Evolutionary conservation across 2,329 filamentous ascomycete genomes (phyloP).

Genomic region (Zymoseptoria ardabiliae): DNA sequence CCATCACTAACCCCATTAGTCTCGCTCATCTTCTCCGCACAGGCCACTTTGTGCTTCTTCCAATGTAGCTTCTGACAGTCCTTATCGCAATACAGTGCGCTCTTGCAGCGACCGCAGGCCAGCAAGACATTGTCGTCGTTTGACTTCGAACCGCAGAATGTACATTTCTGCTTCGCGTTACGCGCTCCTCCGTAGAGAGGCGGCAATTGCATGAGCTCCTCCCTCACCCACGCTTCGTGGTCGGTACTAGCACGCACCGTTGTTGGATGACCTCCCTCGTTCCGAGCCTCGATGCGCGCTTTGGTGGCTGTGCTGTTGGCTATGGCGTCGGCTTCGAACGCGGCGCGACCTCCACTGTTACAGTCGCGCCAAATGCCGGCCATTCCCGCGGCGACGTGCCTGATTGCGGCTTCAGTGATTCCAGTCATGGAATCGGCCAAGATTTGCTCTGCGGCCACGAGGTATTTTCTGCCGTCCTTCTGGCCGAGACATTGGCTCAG

Average conservation of each 20-base stretch:
- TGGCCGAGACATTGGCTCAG: not conserved
- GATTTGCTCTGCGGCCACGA: not conserved
- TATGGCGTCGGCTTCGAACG: not conserved
- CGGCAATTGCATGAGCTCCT: not conserved
- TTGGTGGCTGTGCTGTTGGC: not conserved
- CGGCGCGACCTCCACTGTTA: not conserved
- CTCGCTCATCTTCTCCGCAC: not conserved
- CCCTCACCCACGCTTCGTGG: not conserved
- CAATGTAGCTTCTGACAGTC: constrained; percentile 2
- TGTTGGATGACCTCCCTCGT: not conserved
- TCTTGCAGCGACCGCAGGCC: constrained; percentile 1
- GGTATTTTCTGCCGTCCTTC: not conserved
- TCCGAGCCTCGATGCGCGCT: not conserved
- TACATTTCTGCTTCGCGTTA: not conserved
- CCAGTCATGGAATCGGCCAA: not conserved
- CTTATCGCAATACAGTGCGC: not conserved
- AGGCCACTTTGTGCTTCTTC: constrained; percentile 1
- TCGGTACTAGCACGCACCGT: not conserved
- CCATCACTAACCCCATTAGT: not conserved
- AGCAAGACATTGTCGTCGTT: not conserved
- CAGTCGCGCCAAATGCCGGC: not conserved
- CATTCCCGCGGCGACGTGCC: no score
- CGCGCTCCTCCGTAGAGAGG: not conserved
- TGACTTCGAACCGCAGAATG: not conserved
- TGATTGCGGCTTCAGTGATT: not conserved